Base-by-base conservation (phyloP, 228 moss, liverwort and hornwort species). In the Sphagnum magellanicum region DNA sequence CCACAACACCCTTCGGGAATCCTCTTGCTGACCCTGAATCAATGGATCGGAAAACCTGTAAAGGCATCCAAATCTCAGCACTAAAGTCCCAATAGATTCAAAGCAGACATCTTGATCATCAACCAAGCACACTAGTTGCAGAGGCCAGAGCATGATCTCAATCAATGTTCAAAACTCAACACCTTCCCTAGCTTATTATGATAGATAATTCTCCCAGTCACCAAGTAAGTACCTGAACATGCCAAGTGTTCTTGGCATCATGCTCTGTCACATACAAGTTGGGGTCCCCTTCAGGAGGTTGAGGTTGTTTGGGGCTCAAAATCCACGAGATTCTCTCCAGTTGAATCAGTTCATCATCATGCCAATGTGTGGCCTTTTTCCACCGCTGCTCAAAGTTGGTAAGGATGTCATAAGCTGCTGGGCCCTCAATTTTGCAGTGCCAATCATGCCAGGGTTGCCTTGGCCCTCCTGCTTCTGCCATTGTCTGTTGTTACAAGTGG, bases 381-480 rank as follows among this genome's bases (percentile, higher is more conserved):
- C 98, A 98, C 4, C 94, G 87, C 73, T 98, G 98, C 77, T 94
- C 91, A 66, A 98, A 98, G 69, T 90, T 98, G 16, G 82, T 90
- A 66, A 94, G 93, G 53, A 94, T 81, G 70, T 98, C 98, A 10
- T 93, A 98, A 0, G 94, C 98, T 71, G 98, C 98, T 67, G 84
- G 98, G 16, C 98, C 98, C 82, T 98, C 98, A 64, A 98, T 78
- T 75, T 75, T 90, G 73, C 93, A 94, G 74, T 98, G 90, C 72
- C 73, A 84, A 68, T 98, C 98, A 81, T 98, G 98, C 98, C 98
- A 98, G 12, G 98, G 98, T 73, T 98, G 88, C 83, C 98, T 82
- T 6, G 98, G 98, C 15, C 93, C 98, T 52, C 94, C 98, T 55
- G 55, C 55, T 12, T 55, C 55, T 8, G 55, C 55, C 12, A 2